Evolutionary conservation across 2,329 filamentous ascomycete genomes (phyloP).

Genomic region (Microdochium nivale): DNA sequence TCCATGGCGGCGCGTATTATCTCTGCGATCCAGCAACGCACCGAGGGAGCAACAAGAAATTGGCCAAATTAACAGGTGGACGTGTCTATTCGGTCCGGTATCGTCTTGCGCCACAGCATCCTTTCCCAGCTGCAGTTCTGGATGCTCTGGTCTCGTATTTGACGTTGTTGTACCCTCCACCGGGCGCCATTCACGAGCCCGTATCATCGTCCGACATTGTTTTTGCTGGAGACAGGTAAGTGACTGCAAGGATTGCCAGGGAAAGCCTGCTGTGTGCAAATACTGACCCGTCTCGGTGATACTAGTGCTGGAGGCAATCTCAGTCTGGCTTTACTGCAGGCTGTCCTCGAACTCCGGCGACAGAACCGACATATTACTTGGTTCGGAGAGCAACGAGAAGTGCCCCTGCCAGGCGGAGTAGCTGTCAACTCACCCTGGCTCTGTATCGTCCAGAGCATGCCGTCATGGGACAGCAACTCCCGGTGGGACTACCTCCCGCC

Average conservation of each 20-base stretch:
- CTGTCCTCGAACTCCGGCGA: conserved; percentile 54
- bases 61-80: conserved; percentile 60
- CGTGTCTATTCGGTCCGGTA: conserved; percentile 67
- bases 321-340: conserved; percentile 55
- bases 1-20: conserved; percentile 70
- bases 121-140: conserved; percentile 66
- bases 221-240: conserved; percentile 59
- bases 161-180: conserved; percentile 61
- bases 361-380: conserved; percentile 42
- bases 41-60: conserved; percentile 44
- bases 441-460: conserved; percentile 58
- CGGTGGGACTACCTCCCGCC: conserved; percentile 57
- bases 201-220: conserved; percentile 60
- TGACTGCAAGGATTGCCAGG: conserved; percentile 1
- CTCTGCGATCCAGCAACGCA: conserved; percentile 64
- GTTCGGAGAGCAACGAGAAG: conserved; percentile 45
- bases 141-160: conserved; percentile 69
- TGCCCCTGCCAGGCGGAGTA: conserved; percentile 60
- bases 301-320: conserved; percentile 65
- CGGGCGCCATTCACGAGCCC: conserved; percentile 56
- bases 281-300: neutral
- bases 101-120: conserved; percentile 63
- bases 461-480: conserved; percentile 40
- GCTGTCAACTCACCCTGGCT: conserved; percentile 61
- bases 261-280: neutral